phyloP scores from a whole-genome alignment of 768 basidiomycete genomes.

The Xerocomus brunneocitrinus region DNA sequence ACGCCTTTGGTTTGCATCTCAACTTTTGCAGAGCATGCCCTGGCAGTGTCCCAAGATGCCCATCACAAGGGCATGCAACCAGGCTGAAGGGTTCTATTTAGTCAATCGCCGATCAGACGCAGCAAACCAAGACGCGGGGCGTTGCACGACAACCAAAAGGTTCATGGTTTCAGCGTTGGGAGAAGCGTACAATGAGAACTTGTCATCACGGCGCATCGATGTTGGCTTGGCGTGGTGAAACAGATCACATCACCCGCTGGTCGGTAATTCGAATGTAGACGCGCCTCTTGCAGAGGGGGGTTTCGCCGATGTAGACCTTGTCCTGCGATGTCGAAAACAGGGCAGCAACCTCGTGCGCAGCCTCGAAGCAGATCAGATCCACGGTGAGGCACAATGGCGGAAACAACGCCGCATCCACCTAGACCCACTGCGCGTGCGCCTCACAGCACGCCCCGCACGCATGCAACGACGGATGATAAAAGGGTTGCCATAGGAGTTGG shows the following conservation, averaged over 20 bases:
- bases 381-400: not conserved
- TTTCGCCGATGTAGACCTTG: not conserved
- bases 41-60: not conserved
- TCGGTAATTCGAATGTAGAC: not conserved
- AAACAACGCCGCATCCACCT: conserved; percentile 1
- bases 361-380: conserved; percentile 10
- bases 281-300: not conserved
- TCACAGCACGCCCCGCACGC: not conserved
- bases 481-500: not conserved
- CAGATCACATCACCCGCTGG: not conserved
- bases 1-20: not conserved
- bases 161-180: not conserved
- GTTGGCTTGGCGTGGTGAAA: not conserved
- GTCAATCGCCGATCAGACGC: conserved; percentile 8
- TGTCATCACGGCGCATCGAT: not conserved
- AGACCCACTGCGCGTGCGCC: not conserved
- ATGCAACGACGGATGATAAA: not conserved
- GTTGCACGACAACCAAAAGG: not conserved
- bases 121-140: not conserved
- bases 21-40: not conserved
- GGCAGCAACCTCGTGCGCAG: conserved; percentile 10
- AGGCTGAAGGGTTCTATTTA: not conserved
- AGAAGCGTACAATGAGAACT: not conserved
- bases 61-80: not conserved
- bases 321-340: not conserved